Conservation (phyloP, 140 eudicot genomes). For the Erigeron philadelphicus region DNA sequence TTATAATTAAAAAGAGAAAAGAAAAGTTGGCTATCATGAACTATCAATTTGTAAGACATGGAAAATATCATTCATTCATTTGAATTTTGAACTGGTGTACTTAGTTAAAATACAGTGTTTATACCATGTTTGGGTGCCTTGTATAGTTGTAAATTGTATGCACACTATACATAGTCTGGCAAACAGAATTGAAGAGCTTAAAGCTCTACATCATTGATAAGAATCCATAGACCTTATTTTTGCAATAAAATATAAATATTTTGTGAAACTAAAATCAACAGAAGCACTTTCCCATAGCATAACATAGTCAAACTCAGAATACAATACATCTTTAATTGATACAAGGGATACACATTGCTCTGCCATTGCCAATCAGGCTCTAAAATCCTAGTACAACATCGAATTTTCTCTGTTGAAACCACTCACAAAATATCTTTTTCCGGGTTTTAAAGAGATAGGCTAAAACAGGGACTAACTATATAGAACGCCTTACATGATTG, state of each 20-base stretch:
- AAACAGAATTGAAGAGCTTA: not conserved
- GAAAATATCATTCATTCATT: too few relatives aligned
- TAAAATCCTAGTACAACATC: not conserved
- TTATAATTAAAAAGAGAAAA: too few relatives aligned
- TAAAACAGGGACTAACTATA: conserved; percentile 19
- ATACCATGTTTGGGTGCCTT: not conserved
- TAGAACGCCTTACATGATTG: not conserved
- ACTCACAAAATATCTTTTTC: not conserved
- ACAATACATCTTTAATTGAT: not conserved
- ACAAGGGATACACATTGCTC: not conserved
- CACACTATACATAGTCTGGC: not conserved
- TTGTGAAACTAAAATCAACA: not conserved
- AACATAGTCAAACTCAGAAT: too few relatives aligned
- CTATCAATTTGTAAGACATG: too few relatives aligned
- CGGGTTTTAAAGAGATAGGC: not conserved
- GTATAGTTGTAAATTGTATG: too few relatives aligned
- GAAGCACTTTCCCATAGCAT: not conserved
- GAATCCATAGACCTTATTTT: too few relatives aligned
- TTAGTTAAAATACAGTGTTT: too few relatives aligned
- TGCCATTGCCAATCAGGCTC: not conserved
- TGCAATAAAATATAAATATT: too few relatives aligned
- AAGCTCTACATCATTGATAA: too few relatives aligned
- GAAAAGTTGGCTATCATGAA: too few relatives aligned
- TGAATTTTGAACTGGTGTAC: too few relatives aligned
- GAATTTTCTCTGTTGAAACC: not conserved